Conservation (phyloP, 73 alveolate genomes). For the Tetrahymena borealis region DNA sequence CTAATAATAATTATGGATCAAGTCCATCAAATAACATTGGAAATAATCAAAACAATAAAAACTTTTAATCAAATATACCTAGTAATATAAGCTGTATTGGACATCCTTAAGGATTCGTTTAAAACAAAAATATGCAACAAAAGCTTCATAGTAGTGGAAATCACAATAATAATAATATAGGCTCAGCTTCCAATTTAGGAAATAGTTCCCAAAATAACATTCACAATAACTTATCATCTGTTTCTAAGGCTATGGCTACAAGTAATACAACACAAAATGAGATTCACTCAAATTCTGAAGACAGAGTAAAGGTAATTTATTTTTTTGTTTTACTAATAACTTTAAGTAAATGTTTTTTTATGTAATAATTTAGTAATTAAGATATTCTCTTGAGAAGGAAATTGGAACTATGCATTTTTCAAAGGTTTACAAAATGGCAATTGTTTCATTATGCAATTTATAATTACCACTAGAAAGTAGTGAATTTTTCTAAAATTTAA, state of each 20-base stretch:
- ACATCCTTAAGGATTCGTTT: neutral
- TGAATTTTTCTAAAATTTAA: neutral
- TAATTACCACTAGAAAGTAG: neutral
- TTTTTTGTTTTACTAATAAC: neutral
- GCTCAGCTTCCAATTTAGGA: neutral
- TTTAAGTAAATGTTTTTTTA: neutral
- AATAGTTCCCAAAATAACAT: neutral
- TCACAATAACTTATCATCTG: neutral
- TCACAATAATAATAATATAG: neutral
- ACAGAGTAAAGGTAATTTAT: neutral
- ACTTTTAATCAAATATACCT: neutral
- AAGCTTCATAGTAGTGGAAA: neutral
- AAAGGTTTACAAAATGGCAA: neutral
- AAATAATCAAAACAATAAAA: neutral
- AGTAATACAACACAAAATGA: neutral
- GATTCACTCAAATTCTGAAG: neutral
- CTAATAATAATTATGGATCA: neutral
- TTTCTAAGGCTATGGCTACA: neutral
- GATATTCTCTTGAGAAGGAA: neutral
- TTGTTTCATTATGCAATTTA: neutral
- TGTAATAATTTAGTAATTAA: neutral
- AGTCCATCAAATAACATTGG: neutral
- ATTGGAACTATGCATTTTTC: neutral
- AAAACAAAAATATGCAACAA: neutral
- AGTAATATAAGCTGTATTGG: neutral